Base-by-base conservation (phyloP, 192 early-diverging fungal species). In the Rhizophlyctis rosea region DNA sequence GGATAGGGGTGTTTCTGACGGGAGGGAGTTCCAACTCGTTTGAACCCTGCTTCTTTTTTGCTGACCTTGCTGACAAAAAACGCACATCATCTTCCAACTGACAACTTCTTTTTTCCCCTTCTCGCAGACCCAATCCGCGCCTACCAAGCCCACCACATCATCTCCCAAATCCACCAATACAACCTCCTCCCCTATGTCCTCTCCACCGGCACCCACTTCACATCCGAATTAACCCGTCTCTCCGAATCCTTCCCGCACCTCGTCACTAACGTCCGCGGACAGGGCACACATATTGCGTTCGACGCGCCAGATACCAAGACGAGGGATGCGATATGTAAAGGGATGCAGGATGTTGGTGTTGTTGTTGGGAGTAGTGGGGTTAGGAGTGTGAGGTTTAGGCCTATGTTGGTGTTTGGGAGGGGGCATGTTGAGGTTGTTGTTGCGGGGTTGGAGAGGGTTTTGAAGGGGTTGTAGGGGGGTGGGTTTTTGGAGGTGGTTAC, bases 101-200 rank as follows among this genome's bases (percentile, higher is more conserved):
- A n/a, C n/a, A n/a, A n/a, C 39, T 13, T 44, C 7, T 44, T 7
- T 44, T 18, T 13, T 44, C 39, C 9, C 39, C 39, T 7, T 44
- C 39, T 13, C n/a, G 7, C 39, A 44, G 39, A 44, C 18, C 39
- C 39, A 7, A 44, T 44, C 18, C 39, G 39, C 18, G 39, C 39
- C 39, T 44, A 44, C 39, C 9, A 59, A 59, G 57, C 57, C 34
- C 14, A 59, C 32, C 16, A 21, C 52, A 59, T 59, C 39, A 35
- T 59, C 25, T 14, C 32, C 16, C 34, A 59, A 47, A 59, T 59
- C 52, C 52, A 1, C 23, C 14, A 21, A 1, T 16, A 59, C 2
- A 47, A 59, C 52, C 57, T 59, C 52, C 52, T 54, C 52, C 16
- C 13, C 52, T 24, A n/a, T 14, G 52, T 54, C 16, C 13, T 16